Conservation (phyloP, 2,329 filamentous ascomycete species). For the Alternaria viburni region DNA sequence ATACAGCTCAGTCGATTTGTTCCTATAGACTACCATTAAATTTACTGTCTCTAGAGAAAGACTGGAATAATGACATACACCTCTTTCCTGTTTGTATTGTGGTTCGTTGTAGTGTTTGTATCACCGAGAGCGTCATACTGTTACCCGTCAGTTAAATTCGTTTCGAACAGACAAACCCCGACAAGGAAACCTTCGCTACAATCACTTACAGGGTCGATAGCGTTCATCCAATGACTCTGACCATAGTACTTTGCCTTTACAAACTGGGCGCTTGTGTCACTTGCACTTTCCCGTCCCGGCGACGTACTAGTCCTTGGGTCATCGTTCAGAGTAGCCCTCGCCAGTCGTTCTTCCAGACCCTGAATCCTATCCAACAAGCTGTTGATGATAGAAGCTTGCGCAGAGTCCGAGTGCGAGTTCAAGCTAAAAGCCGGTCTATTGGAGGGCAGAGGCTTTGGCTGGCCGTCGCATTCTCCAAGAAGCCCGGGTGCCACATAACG, state of each 20-base stretch:
- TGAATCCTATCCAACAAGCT: constrained; percentile 7
- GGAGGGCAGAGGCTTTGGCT: constrained; percentile 2
- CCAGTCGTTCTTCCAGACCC: constrained; percentile 8
- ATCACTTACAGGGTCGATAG: constrained; percentile 36
- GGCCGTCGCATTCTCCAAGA: constrained; percentile 13
- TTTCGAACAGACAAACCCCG: fast-evolving
- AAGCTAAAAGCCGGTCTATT: neutral
- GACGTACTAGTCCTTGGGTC: neutral
- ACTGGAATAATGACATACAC: neutral
- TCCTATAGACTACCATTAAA: neutral
- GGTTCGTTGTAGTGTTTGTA: constrained; percentile 40
- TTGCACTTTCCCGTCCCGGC: neutral
- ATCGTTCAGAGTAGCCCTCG: neutral
- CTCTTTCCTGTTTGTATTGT: constrained; percentile 47
- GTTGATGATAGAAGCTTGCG: constrained; percentile 5
- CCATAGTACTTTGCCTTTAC: constrained; percentile 64
- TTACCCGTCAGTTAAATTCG: neutral
- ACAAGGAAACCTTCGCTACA: neutral
- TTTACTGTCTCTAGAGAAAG: neutral
- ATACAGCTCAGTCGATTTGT: constrained; percentile 33
- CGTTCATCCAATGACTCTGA: constrained; percentile 58
- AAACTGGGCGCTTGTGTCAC: constrained; percentile 14
- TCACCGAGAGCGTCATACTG: constrained; percentile 28
- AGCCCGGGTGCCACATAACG: constrained; percentile 23
- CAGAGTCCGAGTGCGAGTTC: neutral